A percentile compares a stretch with the other conserved stretches of the same genome.
These are phyloP conservation scores for Rhodotorula graminis DNA, from an alignment of 768 basidiomycete genomes.

Conservation along the genomic window DNA sequence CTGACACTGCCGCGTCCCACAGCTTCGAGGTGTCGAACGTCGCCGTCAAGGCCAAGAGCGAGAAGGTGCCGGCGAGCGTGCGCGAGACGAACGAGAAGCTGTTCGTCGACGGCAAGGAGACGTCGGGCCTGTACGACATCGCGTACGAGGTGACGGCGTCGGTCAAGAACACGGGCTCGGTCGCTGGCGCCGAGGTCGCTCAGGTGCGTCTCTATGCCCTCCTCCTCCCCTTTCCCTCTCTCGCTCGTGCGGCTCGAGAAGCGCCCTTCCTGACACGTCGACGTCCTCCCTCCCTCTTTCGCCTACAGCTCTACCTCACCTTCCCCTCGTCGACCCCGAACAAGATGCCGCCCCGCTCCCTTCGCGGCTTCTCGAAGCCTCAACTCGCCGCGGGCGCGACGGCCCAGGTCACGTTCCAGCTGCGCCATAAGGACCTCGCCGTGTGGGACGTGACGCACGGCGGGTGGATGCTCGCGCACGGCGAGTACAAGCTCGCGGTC, in stretches of 20 bases:
- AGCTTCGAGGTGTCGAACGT: conserved; percentile 43
- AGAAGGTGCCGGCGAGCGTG: neutral
- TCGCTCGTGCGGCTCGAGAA: too few relatives aligned
- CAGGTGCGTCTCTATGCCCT: conserved; percentile 12
- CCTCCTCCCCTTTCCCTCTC: neutral
- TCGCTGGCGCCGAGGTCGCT: conserved; percentile 25
- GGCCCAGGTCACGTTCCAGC: conserved; percentile 44
- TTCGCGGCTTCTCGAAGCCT: conserved; percentile 44
- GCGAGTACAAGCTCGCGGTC: conserved; percentile 33
- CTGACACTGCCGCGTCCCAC: too few relatives aligned
- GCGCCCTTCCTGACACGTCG: too few relatives aligned
- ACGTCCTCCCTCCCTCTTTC: neutral
- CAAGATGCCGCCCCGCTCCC: conserved; percentile 28
- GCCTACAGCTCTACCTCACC: conserved; percentile 34
- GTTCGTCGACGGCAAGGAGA: conserved; percentile 6
- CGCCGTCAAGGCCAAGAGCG: conserved; percentile 1
- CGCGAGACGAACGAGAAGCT: conserved; percentile 31
- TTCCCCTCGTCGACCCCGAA: conserved; percentile 21
- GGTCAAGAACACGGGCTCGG: conserved; percentile 32
- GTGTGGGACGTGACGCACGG: conserved; percentile 15
- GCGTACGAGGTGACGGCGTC: conserved; percentile 20
- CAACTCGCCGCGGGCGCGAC: conserved; percentile 33
- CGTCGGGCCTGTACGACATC: conserved; percentile 16
- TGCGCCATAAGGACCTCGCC: conserved; percentile 41
- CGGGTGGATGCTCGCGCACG: conserved; percentile 35